Base-by-base conservation (phyloP, 2,329 filamentous ascomycete species). In the Onygenales sp. region DNA sequence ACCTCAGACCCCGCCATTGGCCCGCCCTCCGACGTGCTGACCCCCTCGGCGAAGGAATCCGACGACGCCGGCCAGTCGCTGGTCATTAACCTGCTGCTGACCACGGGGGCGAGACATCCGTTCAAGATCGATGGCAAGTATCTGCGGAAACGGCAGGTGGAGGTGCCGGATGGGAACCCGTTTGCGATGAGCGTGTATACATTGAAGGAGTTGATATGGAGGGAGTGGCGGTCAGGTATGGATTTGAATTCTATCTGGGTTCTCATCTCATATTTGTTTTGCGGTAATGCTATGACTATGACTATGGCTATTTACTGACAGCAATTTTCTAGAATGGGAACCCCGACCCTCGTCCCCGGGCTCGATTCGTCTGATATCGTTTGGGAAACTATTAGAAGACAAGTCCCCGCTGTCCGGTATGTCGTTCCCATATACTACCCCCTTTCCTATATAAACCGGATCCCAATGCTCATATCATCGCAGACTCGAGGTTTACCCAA, bases 131-230 rank as follows among this genome's bases (percentile, higher is more conserved):
- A 95, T 69, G 86, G 88, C 63, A 88, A 83, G 65, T 96, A 96
- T 64, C 75, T 97, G 52, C 77, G 78, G 52, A 90, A 91, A 70
- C 82, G 89, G 55, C 87, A 86, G 61, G 87, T 95, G 52, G 80
- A 80, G 47, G 81, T 93, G 1, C 85, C 88, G 17, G 84, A 85
- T 34, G 78, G 81, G 58, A 89, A 96, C 65, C 90, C 90, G 1
- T 91, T 89, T 66, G 87, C 85, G 65, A 89, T 97, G 71, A 95
- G 88, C 60, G 86, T 95, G 49, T 95, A 96, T 67, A 95, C 88
- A 2, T 74, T 97, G 59, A 96, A 96, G 71, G 90, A 96, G 73
- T 75, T 96, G 65, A 95, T 97, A 66, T 81, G 93, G 74, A 80
- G 88, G 62, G 91, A 96, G 68, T 97, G 92, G 92, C 80, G 89